Evolutionary conservation across 768 basidiomycete species (phyloP), one percentile per base, ranked within the genome.

Genomic region (Mycena latifolia): DNA sequence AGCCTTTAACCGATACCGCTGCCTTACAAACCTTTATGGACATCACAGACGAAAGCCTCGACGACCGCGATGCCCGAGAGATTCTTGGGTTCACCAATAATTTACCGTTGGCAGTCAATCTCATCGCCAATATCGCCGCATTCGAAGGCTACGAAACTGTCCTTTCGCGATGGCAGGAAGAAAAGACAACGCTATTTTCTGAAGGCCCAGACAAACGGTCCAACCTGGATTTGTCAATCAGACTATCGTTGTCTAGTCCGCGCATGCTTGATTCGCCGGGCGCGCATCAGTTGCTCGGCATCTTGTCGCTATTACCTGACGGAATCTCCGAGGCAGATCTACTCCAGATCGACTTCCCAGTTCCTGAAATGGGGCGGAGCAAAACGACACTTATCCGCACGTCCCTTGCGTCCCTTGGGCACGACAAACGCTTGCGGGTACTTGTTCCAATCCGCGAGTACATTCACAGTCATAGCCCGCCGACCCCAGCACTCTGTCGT

Each of bases 281-380:
- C 17, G 57, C 65, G 12, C 52, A n/a, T 17, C 25, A 45, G 12
- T 58, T 66, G 2, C 52, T 66, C 28, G 22, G 41, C 15, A 58
- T 66, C 10, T 25, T 66, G 27, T 66, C 65, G 24, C 65, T 66
- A 5, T 17, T 66, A 18, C 65, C 65, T 2, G 65, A 66, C 29
- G 65, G 65, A 14, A 61, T 66, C 15, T 60, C 53, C 15, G 58
- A 66, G 3, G 14, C 45, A 20, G 65, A 66, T 3, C 28, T 66
- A 6, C 57, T 61, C 14, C 57, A 59, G 39, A 48, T 52, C 25
- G 29, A 55, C 18, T 28, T 66, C 2, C 35, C 46, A 2, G 50
- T 66, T 33, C 15, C 25, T 0, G 52, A 25, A 2, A 47, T 61
- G 28, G 57, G 46, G 12, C 24, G 65, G 46, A 48, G 65, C 29